Conservation (phyloP, 176 grass and related monocot genomes). For the Calamus simplicifolius region DNA sequence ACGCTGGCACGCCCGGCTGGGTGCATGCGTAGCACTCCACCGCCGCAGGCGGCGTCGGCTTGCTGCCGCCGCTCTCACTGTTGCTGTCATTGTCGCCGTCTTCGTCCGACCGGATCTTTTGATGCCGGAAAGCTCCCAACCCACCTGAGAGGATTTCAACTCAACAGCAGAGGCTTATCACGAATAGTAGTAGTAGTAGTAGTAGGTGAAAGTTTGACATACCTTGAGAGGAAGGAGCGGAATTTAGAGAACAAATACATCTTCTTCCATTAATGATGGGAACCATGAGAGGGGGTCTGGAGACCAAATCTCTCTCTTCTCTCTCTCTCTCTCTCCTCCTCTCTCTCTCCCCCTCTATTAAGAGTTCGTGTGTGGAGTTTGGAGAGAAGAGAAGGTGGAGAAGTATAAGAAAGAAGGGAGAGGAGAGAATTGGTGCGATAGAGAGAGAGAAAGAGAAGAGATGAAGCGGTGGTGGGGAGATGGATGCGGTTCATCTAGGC, state of each 20-base stretch:
- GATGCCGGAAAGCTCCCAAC: background rate
- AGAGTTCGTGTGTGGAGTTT: background rate
- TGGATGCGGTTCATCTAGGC: too few species aligned
- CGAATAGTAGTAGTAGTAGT: background rate
- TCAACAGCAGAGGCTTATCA: background rate
- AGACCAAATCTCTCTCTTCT: too few species aligned
- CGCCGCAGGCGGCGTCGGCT: background rate
- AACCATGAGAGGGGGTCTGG: background rate
- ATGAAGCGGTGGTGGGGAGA: background rate
- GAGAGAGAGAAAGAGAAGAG: background rate
- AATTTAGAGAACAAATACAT: background rate
- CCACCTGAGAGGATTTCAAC: background rate
- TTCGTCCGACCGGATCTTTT: background rate
- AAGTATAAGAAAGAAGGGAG: background rate
- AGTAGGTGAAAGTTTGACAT: background rate
- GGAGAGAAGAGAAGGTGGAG: background rate
- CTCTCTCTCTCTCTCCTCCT: background rate
- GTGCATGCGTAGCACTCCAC: conserved; percentile 97
- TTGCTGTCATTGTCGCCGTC: background rate
- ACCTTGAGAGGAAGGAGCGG: conserved; percentile 13
- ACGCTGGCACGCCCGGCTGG: conserved; percentile 72
- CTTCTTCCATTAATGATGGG: conserved; percentile 12
- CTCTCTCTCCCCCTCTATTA: background rate
- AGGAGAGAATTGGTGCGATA: background rate
- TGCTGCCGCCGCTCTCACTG: background rate